phyloP scores from a whole-genome alignment of 1,284 basidiomycete genomes.

The Amylostereum areolatum region DNA sequence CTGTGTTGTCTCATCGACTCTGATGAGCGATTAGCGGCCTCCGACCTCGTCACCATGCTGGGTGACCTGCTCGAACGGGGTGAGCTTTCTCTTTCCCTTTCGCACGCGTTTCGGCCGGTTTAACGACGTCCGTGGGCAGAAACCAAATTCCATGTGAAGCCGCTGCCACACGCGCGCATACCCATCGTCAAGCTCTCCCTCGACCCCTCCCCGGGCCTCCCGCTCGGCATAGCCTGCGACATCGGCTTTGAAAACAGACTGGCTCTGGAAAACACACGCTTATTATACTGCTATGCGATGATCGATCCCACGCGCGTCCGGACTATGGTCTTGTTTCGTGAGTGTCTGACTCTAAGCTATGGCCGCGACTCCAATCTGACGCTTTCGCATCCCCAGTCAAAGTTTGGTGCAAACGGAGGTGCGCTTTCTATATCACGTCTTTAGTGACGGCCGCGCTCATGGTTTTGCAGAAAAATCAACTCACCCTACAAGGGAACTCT shows the following conservation, averaged over 20 bases:
- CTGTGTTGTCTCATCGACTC: constrained; percentile 94
- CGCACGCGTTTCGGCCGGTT: background rate
- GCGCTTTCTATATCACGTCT: constrained; percentile 13
- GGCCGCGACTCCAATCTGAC: background rate
- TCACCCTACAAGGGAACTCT: constrained; percentile 96
- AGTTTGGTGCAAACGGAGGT: constrained; percentile 97
- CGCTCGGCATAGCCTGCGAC: constrained; percentile 91
- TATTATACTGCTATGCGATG: constrained; percentile 96
- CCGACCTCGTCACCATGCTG: constrained; percentile 91
- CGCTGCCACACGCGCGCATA: constrained; percentile 93
- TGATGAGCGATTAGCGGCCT: constrained; percentile 66
- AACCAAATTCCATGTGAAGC: constrained; percentile 97
- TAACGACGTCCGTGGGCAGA: constrained; percentile 41
- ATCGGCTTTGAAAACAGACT: constrained; percentile 98
- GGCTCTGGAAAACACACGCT: constrained; percentile 93
- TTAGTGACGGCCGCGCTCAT: background rate
- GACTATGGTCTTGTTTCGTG: constrained; percentile 92
- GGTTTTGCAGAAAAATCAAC: constrained; percentile 80
- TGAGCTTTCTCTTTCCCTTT: constrained; percentile 29
- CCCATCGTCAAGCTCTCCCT: constrained; percentile 97
- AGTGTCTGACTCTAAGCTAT: constrained; percentile 28
- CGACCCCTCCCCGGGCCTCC: constrained; percentile 84
- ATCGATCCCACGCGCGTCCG: constrained; percentile 92
- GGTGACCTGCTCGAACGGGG: constrained; percentile 91
- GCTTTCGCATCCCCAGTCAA: constrained; percentile 59